phyloP scores from a whole-genome alignment of 192 early-diverging fungal genomes.

The Rhizoclosmatium globosum region DNA sequence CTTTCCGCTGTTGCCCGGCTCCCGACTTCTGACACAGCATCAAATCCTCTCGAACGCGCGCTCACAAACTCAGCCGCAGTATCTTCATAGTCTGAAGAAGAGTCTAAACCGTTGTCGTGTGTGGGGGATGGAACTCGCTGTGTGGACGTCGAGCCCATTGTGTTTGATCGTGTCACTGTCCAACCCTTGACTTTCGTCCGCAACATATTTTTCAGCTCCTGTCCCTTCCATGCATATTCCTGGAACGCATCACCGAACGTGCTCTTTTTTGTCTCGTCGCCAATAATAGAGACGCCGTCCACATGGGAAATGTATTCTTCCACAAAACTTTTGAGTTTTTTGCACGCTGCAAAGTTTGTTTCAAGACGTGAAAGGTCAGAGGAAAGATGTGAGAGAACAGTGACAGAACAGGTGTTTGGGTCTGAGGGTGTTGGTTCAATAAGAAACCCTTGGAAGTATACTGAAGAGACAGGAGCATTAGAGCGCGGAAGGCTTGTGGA shows the following conservation, averaged over 20 bases:
- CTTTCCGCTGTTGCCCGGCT: not conserved
- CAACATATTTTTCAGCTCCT: conserved; percentile 4
- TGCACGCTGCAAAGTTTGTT: conserved; percentile 37
- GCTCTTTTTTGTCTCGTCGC: not conserved
- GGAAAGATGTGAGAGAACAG: conserved; percentile 50
- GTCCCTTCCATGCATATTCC: not conserved
- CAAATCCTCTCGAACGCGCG: not conserved
- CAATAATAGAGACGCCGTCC: not conserved
- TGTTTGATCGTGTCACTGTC: not conserved
- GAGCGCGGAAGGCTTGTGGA: not conserved
- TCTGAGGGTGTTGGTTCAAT: conserved; percentile 42
- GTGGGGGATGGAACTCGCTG: too few relatives aligned
- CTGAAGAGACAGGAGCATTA: conserved; percentile 11
- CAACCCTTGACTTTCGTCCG: conserved; percentile 5
- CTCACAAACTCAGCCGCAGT: not conserved
- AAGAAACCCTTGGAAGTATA: conserved; percentile 56
- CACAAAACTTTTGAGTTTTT: conserved; percentile 62
- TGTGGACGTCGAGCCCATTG: too few relatives aligned
- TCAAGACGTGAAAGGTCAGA: conserved; percentile 52
- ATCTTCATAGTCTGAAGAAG: conserved; percentile 21
- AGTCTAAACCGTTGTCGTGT: not conserved
- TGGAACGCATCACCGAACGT: not conserved
- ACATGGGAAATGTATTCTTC: conserved; percentile 51
- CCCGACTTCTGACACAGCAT: not conserved
- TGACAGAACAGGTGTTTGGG: conserved; percentile 46